A percentile compares a stretch with the other conserved stretches of the same genome.
These are phyloP conservation scores for Pleurotus eryngii DNA, from an alignment of 768 basidiomycete species.

Conservation along the genomic window DNA sequence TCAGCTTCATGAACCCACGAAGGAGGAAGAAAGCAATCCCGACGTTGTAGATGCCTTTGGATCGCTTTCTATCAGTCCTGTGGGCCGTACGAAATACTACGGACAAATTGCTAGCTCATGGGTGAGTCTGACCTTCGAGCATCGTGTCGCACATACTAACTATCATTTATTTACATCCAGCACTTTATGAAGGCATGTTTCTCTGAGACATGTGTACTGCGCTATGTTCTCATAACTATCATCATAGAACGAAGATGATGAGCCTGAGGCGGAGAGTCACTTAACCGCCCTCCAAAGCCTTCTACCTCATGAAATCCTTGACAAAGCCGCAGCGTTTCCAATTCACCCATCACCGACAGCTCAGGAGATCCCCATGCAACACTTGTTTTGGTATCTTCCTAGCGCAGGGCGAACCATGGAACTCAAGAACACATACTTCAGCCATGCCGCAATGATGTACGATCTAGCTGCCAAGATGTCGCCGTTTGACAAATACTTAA, in stretches of 20 bases:
- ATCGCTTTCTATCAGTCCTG: slow-evolving; percentile 67
- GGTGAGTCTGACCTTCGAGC: slow-evolving; percentile 39
- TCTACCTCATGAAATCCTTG: slow-evolving; percentile 60
- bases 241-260: slow-evolving; percentile 56
- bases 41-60: slow-evolving; percentile 81
- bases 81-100: slow-evolving; percentile 73
- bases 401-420: slow-evolving; percentile 55
- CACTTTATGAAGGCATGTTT: slow-evolving; percentile 67
- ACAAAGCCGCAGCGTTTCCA: slow-evolving; percentile 64
- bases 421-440: slow-evolving; percentile 58
- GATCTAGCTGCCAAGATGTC: slow-evolving; percentile 15
- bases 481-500: background rate
- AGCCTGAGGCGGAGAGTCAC: slow-evolving; percentile 48
- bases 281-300: slow-evolving; percentile 48
- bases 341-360: slow-evolving; percentile 40
- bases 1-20: slow-evolving; percentile 30
- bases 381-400: slow-evolving; percentile 70
- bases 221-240: slow-evolving; percentile 7
- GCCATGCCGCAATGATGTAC: slow-evolving; percentile 71
- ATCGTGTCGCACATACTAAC: slow-evolving; percentile 10
- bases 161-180: slow-evolving; percentile 28
- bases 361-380: slow-evolving; percentile 43
- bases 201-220: background rate
- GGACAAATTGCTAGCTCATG: slow-evolving; percentile 76
- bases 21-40: slow-evolving; percentile 61